Evolutionary conservation across 176 grass and related monocot genomes (phyloP).

Genomic region (Phragmites australis): DNA sequence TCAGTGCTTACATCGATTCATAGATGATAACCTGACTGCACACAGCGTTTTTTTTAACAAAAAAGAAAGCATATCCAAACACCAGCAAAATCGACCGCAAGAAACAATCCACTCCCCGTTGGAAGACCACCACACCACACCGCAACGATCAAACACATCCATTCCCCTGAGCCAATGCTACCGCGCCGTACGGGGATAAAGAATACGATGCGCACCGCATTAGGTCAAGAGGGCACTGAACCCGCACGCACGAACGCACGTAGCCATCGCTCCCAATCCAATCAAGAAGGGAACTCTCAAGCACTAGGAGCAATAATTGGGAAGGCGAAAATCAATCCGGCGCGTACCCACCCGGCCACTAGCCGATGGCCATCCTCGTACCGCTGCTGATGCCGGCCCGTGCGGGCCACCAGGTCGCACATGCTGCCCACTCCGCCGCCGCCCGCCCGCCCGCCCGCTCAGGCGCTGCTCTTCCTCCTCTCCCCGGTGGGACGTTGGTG

Average conservation of each 20-base stretch:
- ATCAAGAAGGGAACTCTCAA: neutral
- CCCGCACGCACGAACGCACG: neutral
- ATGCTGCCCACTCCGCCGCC: conserved; percentile 46
- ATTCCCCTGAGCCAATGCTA: conserved; percentile 12
- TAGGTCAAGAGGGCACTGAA: conserved; percentile 40
- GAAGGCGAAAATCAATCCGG: neutral
- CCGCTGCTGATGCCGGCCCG: conserved; percentile 98
- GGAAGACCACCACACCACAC: neutral
- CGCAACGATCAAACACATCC: conserved; percentile 15
- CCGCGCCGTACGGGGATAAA: neutral
- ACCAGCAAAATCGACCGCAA: neutral
- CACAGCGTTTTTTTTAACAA: neutral
- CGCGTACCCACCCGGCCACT: conserved; percentile 85
- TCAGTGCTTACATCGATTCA: conserved; percentile 16
- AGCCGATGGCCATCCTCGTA: conserved; percentile 86
- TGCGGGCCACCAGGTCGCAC: conserved; percentile 98
- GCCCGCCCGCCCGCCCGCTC: neutral
- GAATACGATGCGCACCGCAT: conserved; percentile 28
- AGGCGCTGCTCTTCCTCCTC: conserved; percentile 18
- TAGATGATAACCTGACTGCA: neutral
- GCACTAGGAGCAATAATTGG: conserved; percentile 12
- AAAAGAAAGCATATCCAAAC: neutral
- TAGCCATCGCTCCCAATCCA: conserved; percentile 27
- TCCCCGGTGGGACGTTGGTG: conserved; percentile 12
- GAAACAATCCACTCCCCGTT: conserved; percentile 6